A percentile compares a stretch with the other conserved stretches of the same genome.
phyloP scores from a whole-genome alignment of 805 yeast species.

The Nakazawaea ishiwadae region DNA sequence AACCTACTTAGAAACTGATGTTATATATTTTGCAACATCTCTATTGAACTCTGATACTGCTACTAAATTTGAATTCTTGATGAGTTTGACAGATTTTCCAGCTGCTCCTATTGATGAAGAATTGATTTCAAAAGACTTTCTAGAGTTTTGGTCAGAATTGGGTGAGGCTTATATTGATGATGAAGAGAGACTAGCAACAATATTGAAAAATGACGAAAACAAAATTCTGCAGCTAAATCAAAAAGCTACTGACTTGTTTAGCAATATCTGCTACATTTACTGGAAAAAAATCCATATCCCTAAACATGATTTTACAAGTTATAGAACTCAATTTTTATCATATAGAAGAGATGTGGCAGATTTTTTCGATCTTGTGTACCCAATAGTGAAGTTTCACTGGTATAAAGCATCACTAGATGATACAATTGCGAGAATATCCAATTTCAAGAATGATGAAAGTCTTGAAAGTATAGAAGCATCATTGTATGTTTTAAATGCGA shows the following conservation, averaged over 20 bases:
- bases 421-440: too few species aligned
- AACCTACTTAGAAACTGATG: conserved; percentile 42
- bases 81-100: conserved; percentile 52
- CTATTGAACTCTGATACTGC: conserved; percentile 31
- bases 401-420: conserved; percentile 37
- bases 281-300: conserved; percentile 61
- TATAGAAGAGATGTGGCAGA: conserved; percentile 77
- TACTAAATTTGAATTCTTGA: conserved; percentile 41
- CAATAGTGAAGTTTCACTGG: conserved; percentile 53
- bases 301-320: conserved; percentile 25
- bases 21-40: conserved; percentile 34
- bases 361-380: conserved; percentile 65
- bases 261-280: conserved; percentile 53
- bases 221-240: conserved; percentile 21
- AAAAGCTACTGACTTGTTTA: conserved; percentile 37
- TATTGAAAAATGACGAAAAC: conserved; percentile 30
- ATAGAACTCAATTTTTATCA: conserved; percentile 52
- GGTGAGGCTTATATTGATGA: conserved; percentile 54
- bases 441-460: too few species aligned
- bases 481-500: conserved; percentile 49
- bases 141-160: conserved; percentile 67
- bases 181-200: conserved; percentile 27
- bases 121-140: conserved; percentile 45
- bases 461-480: conserved; percentile 55
- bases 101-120: conserved; percentile 60